Evolutionary conservation across 2,329 filamentous ascomycete species (phyloP).

Genomic region (Nemania sp.): DNA sequence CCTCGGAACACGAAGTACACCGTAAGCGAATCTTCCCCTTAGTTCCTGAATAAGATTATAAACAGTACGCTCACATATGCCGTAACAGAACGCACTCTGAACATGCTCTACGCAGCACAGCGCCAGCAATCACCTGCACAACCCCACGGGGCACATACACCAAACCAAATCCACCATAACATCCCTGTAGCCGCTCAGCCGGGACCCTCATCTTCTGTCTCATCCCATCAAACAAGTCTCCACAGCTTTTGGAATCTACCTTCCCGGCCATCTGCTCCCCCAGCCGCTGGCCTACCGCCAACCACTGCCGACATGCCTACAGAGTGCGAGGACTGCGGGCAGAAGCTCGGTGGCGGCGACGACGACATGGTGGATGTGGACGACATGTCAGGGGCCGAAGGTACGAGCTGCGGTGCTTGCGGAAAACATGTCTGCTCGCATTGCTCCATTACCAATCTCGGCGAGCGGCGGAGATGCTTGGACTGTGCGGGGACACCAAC

Average conservation of each 20-base stretch:
- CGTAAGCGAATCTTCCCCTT: slow-evolving; percentile 56
- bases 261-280: slow-evolving; percentile 51
- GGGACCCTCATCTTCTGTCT: slow-evolving; percentile 12
- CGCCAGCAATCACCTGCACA: slow-evolving; percentile 44
- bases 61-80: slow-evolving; percentile 38
- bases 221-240: slow-evolving; percentile 62
- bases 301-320: slow-evolving; percentile 45
- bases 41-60: neutral
- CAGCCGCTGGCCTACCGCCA: slow-evolving; percentile 40
- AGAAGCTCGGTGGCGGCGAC: slow-evolving; percentile 39
- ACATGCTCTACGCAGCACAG: slow-evolving; percentile 69
- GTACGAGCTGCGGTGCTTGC: slow-evolving; percentile 61
- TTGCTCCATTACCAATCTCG: slow-evolving; percentile 70
- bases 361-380: slow-evolving; percentile 48
- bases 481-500: slow-evolving; percentile 60
- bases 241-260: slow-evolving; percentile 72
- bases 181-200: slow-evolving; percentile 34
- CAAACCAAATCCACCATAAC: slow-evolving; percentile 26
- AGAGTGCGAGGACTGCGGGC: slow-evolving; percentile 68
- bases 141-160: slow-evolving; percentile 31
- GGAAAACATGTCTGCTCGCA: slow-evolving; percentile 68
- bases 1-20: slow-evolving; percentile 67
- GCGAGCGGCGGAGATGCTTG: slow-evolving; percentile 65
- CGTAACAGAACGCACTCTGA: slow-evolving; percentile 65
- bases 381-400: slow-evolving; percentile 55